phyloP scores from a whole-genome alignment of 768 basidiomycete genomes.

The Asterophora parasitica region DNA sequence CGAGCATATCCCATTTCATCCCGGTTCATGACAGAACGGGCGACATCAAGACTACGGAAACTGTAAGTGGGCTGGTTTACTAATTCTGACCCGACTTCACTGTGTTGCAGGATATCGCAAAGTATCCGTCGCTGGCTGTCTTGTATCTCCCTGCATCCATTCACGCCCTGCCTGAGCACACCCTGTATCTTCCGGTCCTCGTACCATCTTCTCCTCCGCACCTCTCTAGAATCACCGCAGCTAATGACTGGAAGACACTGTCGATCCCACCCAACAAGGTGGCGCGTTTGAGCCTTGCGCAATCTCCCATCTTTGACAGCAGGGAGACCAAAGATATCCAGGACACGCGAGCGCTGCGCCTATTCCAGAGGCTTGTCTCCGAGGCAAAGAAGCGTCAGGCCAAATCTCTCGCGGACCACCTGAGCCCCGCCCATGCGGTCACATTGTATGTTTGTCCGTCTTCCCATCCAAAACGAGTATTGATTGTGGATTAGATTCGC shows the following conservation, averaged over 20 bases:
- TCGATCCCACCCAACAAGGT: conserved; percentile 37
- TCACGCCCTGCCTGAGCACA: conserved; percentile 32
- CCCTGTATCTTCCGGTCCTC: conserved; percentile 57
- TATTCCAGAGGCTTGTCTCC: conserved; percentile 41
- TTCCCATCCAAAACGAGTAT: conserved; percentile 7
- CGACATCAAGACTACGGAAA: conserved; percentile 18
- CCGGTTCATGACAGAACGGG: conserved; percentile 36
- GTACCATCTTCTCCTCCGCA: conserved; percentile 23
- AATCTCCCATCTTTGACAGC: conserved; percentile 40
- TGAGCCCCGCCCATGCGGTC: conserved; percentile 52
- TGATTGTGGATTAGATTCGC: conserved; percentile 46
- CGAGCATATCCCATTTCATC: conserved; percentile 26
- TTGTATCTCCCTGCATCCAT: conserved; percentile 56
- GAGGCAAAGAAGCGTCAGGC: conserved; percentile 30
- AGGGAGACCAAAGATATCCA: conserved; percentile 40
- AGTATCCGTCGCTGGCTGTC: conserved; percentile 59
- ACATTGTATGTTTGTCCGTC: conserved; percentile 51
- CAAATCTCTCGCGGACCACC: conserved; percentile 36
- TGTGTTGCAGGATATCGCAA: conserved; percentile 30
- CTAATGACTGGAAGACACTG: conserved; percentile 40
- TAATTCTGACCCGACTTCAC: conserved; percentile 32
- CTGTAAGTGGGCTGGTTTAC: conserved; percentile 31
- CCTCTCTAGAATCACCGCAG: conserved; percentile 26
- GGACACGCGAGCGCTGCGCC: conserved; percentile 36
- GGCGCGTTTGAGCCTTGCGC: conserved; percentile 31